Evolutionary conservation across 2,329 filamentous ascomycete species (phyloP).

Genomic region (Pseudodiploospora longispora): DNA sequence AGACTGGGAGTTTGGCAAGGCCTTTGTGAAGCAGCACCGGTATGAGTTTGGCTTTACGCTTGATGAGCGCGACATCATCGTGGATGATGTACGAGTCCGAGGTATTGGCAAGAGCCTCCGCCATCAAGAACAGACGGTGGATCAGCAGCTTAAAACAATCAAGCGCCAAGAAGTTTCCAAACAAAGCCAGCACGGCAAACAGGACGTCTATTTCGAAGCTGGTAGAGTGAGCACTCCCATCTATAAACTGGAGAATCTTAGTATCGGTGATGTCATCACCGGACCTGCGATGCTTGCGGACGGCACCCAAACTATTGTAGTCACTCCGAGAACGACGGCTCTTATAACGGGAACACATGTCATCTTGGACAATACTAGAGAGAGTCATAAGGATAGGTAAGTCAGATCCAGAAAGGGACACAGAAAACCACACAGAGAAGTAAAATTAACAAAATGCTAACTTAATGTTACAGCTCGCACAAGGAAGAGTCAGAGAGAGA

Average conservation of each 20-base stretch:
- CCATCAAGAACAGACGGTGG: conserved; percentile 71
- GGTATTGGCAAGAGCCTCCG: conserved; percentile 86
- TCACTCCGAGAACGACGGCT: conserved; percentile 70
- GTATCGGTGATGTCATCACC: conserved; percentile 61
- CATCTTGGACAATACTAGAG: conserved; percentile 70
- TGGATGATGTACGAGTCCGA: conserved; percentile 82
- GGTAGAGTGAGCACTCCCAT: conserved; percentile 71
- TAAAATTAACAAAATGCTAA: neutral
- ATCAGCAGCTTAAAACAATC: conserved; percentile 69
- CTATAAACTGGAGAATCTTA: conserved; percentile 70
- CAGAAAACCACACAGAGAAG: neutral
- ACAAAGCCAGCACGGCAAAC: conserved; percentile 55
- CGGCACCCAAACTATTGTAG: conserved; percentile 84
- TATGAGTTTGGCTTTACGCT: conserved; percentile 92
- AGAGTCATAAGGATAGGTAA: conserved; percentile 30
- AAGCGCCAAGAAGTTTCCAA: conserved; percentile 48
- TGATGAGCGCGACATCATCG: conserved; percentile 73
- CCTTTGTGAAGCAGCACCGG: conserved; percentile 79
- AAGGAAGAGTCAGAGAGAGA: conserved; percentile 16
- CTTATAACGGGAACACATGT: conserved; percentile 80
- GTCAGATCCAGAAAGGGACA: conserved; percentile 5
- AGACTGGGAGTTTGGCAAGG: conserved; percentile 74
- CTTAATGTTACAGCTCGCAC: conserved; percentile 11
- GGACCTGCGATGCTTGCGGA: conserved; percentile 85
- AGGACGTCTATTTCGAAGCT: conserved; percentile 76